These are phyloP conservation scores for Pogostemon cablin DNA, from an alignment of 257 asterid species.

Conservation along the genomic window DNA sequence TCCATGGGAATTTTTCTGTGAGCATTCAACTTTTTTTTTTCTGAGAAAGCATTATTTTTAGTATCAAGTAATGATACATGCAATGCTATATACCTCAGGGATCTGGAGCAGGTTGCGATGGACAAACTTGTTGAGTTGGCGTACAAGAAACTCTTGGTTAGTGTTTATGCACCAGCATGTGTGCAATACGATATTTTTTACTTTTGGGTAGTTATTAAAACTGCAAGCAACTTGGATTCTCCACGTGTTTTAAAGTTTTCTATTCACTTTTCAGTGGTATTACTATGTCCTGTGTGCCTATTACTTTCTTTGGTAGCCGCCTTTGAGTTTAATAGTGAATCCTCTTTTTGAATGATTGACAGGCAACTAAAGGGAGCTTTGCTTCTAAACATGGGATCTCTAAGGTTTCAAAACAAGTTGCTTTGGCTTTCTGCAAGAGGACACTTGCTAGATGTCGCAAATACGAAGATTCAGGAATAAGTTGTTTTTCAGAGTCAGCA, in stretches of 20 bases:
- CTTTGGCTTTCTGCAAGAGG: constrained; percentile 78
- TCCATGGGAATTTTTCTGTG: constrained; percentile 15
- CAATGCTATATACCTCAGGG: constrained; percentile 51
- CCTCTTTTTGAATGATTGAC: constrained; percentile 43
- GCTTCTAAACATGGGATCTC: constrained; percentile 82
- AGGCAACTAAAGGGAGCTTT: constrained; percentile 86
- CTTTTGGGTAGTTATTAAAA: background rate
- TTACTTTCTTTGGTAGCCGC: constrained; percentile 6
- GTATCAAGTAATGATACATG: constrained; percentile 21
- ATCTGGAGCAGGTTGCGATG: constrained; percentile 87
- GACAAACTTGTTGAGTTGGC: constrained; percentile 80
- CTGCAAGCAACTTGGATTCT: background rate
- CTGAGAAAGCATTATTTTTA: background rate
- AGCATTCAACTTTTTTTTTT: constrained; percentile 16
- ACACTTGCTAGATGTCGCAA: constrained; percentile 73
- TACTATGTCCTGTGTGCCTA: background rate
- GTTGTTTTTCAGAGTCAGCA: constrained; percentile 82
- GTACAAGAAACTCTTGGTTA: constrained; percentile 86
- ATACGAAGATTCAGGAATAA: constrained; percentile 69
- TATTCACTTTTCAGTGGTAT: background rate
- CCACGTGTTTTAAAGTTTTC: background rate
- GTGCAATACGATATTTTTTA: background rate
- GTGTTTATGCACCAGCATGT: constrained; percentile 28
- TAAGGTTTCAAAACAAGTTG: constrained; percentile 77
- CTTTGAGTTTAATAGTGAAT: constrained; percentile 21